Evolutionary conservation across 2,329 filamentous ascomycete species (phyloP).

Genomic region (Penicillium sp.): DNA sequence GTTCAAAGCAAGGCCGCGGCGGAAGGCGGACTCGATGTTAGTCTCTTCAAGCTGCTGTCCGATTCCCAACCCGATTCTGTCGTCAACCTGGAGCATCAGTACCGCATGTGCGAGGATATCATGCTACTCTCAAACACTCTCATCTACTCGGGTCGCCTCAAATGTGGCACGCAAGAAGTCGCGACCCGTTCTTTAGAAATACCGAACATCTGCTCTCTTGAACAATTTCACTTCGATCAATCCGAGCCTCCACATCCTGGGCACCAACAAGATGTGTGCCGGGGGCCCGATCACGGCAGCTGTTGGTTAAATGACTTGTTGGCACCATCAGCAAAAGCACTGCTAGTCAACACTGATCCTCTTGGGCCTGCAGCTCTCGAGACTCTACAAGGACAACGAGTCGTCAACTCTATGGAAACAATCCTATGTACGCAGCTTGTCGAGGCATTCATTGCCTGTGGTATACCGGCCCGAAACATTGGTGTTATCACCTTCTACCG

Average conservation of each 20-base stretch:
- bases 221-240: conserved; percentile 53
- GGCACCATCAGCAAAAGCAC: conserved; percentile 69
- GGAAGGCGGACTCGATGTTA: conserved; percentile 83
- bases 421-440: conserved; percentile 77
- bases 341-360: conserved; percentile 86
- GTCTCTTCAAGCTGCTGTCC: conserved; percentile 89
- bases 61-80: conserved; percentile 85
- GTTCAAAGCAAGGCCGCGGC: conserved; percentile 90
- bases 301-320: conserved; percentile 81
- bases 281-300: conserved; percentile 45
- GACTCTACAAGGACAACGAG: conserved; percentile 70
- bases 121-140: conserved; percentile 91
- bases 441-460: conserved; percentile 71
- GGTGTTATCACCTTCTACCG: conserved; percentile 98
- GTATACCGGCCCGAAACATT: conserved; percentile 73
- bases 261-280: conserved; percentile 53
- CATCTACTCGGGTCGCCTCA: conserved; percentile 87
- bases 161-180: conserved; percentile 79
- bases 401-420: conserved; percentile 84
- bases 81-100: conserved; percentile 90
- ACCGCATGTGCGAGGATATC: conserved; percentile 96
- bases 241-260: conserved; percentile 19
- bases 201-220: conserved; percentile 63
- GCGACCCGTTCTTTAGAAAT: conserved; percentile 68
- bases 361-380: conserved; percentile 67